A percentile compares a stretch with the other conserved stretches of the same genome.
Conservation (phyloP, 768 basidiomycete species). For the Boletus insuetus region DNA sequence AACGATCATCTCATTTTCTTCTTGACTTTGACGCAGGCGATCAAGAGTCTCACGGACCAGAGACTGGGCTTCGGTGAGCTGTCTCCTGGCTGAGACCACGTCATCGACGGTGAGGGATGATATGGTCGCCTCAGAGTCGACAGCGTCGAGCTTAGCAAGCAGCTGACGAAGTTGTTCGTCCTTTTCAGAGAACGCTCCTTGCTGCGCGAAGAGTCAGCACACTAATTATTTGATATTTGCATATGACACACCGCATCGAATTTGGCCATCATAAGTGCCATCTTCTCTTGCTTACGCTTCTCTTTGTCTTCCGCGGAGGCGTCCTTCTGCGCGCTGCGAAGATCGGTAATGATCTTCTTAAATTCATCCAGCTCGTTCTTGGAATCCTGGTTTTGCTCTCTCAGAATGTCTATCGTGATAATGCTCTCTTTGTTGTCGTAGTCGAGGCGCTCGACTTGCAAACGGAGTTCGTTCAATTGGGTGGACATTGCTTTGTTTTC, state of each 20-base stretch:
- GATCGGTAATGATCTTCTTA: constrained; percentile 70
- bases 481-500: constrained; percentile 94
- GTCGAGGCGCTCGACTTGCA: constrained; percentile 88
- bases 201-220: constrained; percentile 40
- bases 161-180: constrained; percentile 88
- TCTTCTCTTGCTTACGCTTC: constrained; percentile 98
- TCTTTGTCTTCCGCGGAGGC: constrained; percentile 94
- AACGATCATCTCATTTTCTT: constrained; percentile 84
- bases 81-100: constrained; percentile 76
- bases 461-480: constrained; percentile 87
- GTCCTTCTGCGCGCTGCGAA: constrained; percentile 80
- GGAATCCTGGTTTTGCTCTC: constrained; percentile 89
- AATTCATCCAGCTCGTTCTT: constrained; percentile 88
- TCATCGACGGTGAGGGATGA: constrained; percentile 71
- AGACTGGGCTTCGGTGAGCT: constrained; percentile 85
- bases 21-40: constrained; percentile 82
- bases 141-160: constrained; percentile 77
- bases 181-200: constrained; percentile 94
- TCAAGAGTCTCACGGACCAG: constrained; percentile 88
- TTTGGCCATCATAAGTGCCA: constrained; percentile 99
- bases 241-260: constrained; percentile 78
- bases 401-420: constrained; percentile 92
- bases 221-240: neutral
- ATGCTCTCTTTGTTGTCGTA: constrained; percentile 95
- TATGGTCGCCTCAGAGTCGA: constrained; percentile 58